These are phyloP conservation scores for Kentomonas sorsogonicus DNA, from an alignment of 208 protist genomes.

Conservation along the genomic window DNA sequence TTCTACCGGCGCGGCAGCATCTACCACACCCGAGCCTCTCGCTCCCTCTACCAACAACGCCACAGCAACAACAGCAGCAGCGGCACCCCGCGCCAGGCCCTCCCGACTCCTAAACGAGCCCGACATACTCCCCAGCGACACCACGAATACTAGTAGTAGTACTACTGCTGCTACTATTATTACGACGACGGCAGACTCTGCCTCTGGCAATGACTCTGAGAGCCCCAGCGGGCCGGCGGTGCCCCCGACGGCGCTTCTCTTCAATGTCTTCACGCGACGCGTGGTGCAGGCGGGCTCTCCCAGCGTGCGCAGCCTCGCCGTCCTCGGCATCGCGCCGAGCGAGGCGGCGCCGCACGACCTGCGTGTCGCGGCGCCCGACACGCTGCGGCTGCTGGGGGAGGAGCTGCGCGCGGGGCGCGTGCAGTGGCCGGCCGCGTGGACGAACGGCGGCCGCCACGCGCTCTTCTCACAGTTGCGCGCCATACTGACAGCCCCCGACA, in stretches of 20 bases:
- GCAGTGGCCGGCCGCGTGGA: constrained; percentile 64
- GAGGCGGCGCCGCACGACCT: constrained; percentile 37
- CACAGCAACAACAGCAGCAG: too few species aligned
- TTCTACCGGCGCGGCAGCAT: too few species aligned
- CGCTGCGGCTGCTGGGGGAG: constrained; percentile 30
- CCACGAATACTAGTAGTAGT: too few species aligned
- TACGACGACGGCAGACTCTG: too few species aligned
- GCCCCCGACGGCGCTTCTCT: constrained; percentile 36
- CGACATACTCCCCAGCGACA: too few species aligned
- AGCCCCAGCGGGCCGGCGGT: background rate
- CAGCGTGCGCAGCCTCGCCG: constrained; percentile 33
- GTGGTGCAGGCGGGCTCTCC: constrained; percentile 43
- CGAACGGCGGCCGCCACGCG: constrained; percentile 19
- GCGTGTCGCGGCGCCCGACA: constrained; percentile 27
- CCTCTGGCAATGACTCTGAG: background rate
- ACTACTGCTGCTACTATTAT: too few species aligned
- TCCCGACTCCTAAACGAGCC: too few species aligned
- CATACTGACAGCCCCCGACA: constrained; percentile 15
- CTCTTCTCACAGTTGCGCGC: constrained; percentile 41
- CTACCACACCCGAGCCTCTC: too few species aligned
- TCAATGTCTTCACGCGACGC: constrained; percentile 82
- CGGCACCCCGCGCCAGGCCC: too few species aligned
- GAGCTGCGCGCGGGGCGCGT: constrained; percentile 37
- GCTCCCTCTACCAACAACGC: too few species aligned
- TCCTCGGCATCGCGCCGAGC: constrained; percentile 67